phyloP scores from a whole-genome alignment of 108 stramenopile genomes.

The Schizochytrium sp. region DNA sequence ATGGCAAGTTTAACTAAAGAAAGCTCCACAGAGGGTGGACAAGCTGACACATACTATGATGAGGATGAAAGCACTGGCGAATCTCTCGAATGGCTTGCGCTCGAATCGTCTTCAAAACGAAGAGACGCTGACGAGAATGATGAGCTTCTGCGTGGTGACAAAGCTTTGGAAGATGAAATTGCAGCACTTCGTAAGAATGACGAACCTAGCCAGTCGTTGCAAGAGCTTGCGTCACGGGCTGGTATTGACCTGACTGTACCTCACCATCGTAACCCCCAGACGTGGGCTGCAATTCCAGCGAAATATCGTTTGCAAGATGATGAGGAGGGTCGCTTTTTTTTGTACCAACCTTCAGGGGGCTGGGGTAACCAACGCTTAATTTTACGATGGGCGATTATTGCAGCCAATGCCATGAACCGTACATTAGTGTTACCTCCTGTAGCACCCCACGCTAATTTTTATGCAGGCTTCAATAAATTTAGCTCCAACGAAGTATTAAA shows the following conservation, averaged over 20 bases:
- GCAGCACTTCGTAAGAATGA: neutral
- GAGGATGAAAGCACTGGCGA: no score
- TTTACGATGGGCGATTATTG: constrained; percentile 36
- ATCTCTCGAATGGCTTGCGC: no score
- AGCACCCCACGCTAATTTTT: constrained; percentile 46
- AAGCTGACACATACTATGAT: no score
- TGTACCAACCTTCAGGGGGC: constrained; percentile 51
- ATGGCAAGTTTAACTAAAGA: no score
- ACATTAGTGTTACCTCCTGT: constrained; percentile 37
- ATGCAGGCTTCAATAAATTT: constrained; percentile 22
- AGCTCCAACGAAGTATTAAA: neutral
- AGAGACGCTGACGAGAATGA: constrained; percentile 1
- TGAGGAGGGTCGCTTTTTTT: constrained; percentile 1
- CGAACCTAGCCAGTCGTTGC: neutral
- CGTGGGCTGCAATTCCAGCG: neutral
- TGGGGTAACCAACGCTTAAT: constrained; percentile 56
- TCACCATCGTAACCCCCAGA: neutral
- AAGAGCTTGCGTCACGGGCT: neutral
- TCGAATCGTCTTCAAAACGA: neutral
- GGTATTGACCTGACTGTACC: constrained; percentile 1
- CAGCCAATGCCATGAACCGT: constrained; percentile 54
- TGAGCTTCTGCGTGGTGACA: neutral
- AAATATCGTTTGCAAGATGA: neutral
- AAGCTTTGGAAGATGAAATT: neutral
- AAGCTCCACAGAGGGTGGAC: no score